These are phyloP conservation scores for Arabidopsis arenosa DNA, from an alignment of 345 rosid species.

Conservation along the genomic window DNA sequence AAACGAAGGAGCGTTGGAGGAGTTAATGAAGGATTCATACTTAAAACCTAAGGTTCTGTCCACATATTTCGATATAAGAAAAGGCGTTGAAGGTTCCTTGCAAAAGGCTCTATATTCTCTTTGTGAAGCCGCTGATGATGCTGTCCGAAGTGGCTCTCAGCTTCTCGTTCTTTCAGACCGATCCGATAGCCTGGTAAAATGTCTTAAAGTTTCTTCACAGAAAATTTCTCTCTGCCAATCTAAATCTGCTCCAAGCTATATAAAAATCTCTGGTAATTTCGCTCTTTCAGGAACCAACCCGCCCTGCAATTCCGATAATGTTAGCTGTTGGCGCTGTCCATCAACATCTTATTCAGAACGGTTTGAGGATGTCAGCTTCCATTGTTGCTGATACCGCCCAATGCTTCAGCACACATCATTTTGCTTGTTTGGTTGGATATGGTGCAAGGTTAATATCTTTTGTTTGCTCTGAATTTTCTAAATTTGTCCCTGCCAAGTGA, in stretches of 20 bases:
- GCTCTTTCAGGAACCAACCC: slow-evolving; percentile 76
- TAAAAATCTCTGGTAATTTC: slow-evolving; percentile 13
- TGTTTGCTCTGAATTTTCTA: not conserved
- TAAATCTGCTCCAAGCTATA: slow-evolving; percentile 6
- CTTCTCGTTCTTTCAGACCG: slow-evolving; percentile 93
- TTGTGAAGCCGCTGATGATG: slow-evolving; percentile 98
- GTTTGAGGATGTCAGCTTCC: slow-evolving; percentile 92
- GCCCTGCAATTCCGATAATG: slow-evolving; percentile 93
- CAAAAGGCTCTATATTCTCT: slow-evolving; percentile 68
- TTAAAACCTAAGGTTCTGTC: slow-evolving; percentile 72
- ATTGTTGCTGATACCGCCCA: slow-evolving; percentile 96
- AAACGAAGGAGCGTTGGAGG: slow-evolving; percentile 91
- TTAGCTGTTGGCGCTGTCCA: slow-evolving; percentile 98
- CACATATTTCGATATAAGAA: slow-evolving; percentile 85
- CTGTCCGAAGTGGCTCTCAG: slow-evolving; percentile 95
- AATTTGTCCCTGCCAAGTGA: not conserved
- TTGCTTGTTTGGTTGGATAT: slow-evolving; percentile 96
- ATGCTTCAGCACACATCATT: slow-evolving; percentile 99
- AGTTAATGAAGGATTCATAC: slow-evolving; percentile 67
- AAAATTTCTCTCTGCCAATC: not conserved
- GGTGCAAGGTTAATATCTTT: slow-evolving; percentile 81
- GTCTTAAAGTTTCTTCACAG: slow-evolving; percentile 5
- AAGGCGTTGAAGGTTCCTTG: slow-evolving; percentile 93
- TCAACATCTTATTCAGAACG: slow-evolving; percentile 99
- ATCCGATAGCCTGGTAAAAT: slow-evolving; percentile 70